Percentiles rank a stretch among this genome's conserved stretches.
phyloP scores from a whole-genome alignment of 139 green algal genomes.

The Eudorina sp. region DNA sequence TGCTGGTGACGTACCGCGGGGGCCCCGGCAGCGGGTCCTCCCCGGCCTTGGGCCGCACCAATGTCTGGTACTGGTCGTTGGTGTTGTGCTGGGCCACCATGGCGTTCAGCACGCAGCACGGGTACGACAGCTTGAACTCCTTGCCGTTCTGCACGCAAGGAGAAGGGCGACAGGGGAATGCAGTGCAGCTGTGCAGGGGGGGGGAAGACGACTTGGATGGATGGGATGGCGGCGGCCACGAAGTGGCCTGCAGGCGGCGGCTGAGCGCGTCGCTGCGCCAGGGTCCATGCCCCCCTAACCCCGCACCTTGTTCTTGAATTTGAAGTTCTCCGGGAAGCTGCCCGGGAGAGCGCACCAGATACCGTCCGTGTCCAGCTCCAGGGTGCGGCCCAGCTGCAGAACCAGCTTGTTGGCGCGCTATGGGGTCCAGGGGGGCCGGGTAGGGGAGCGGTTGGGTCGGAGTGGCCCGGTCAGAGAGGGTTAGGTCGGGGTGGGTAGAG shows the following conservation, averaged over 20 bases:
- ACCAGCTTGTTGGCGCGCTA: slow-evolving; percentile 85
- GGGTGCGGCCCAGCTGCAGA: slow-evolving; percentile 84
- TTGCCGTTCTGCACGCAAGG: slow-evolving; percentile 63
- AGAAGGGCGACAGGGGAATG: neutral
- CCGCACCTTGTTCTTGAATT: slow-evolving; percentile 74
- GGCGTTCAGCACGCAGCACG: slow-evolving; percentile 98
- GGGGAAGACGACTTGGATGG: neutral
- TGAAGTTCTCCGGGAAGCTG: slow-evolving; percentile 97
- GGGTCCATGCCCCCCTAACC: neutral
- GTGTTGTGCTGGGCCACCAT: slow-evolving; percentile 95
- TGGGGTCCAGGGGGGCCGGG: too few species aligned
- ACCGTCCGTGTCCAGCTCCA: slow-evolving; percentile 99
- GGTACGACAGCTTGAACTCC: slow-evolving; percentile 88
- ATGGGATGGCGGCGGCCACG: too few species aligned
- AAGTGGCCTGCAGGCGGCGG: too few species aligned
- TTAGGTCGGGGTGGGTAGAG: too few species aligned
- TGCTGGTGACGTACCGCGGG: slow-evolving; percentile 79
- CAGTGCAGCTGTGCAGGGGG: neutral
- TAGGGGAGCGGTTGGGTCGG: too few species aligned
- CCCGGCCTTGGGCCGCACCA: slow-evolving; percentile 18
- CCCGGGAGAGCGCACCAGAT: slow-evolving; percentile 97
- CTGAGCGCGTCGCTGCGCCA: too few species aligned
- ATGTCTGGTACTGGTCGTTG: slow-evolving; percentile 94
- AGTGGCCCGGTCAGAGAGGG: too few species aligned
- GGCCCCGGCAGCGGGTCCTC: neutral